Conservation (phyloP, 306 rosid species). For the Astragalus glycyphyllos region DNA sequence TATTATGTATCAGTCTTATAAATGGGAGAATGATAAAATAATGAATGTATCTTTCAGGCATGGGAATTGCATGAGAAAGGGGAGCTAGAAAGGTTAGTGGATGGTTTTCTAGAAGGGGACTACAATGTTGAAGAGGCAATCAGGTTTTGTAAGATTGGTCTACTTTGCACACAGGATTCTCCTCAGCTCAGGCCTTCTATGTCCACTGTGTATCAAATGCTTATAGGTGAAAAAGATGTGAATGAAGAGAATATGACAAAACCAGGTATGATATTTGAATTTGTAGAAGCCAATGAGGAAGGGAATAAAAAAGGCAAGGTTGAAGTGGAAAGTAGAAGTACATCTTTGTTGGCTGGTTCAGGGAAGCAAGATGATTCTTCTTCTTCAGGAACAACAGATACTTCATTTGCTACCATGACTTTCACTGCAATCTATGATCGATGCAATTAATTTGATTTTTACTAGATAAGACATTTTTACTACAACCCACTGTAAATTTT, state of each 20-base stretch:
- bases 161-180: slow-evolving; percentile 81
- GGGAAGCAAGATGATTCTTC: slow-evolving; percentile 52
- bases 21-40: slow-evolving; percentile 18
- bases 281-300: slow-evolving; percentile 44
- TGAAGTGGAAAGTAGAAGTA: slow-evolving; percentile 24
- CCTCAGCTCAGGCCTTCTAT: slow-evolving; percentile 80
- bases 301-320: slow-evolving; percentile 38
- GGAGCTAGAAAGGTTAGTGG: slow-evolving; percentile 60
- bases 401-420: slow-evolving; percentile 69
- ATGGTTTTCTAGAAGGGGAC: slow-evolving; percentile 49
- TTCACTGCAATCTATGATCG: slow-evolving; percentile 53
- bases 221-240: slow-evolving; percentile 60
- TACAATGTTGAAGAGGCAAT: slow-evolving; percentile 60
- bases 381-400: slow-evolving; percentile 43
- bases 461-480: not conserved
- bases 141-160: slow-evolving; percentile 67
- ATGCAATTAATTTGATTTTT: not conserved
- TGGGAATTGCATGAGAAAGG: slow-evolving; percentile 68
- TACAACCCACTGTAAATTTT: not conserved
- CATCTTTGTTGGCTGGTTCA: slow-evolving; percentile 44
- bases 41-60: slow-evolving; percentile 54
- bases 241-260: slow-evolving; percentile 51
- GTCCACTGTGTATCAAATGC: slow-evolving; percentile 71
- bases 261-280: slow-evolving; percentile 74
- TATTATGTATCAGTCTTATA: no score